Percentiles rank a stretch among this genome's conserved stretches.
phyloP scores from a whole-genome alignment of 1,284 basidiomycete genomes.

The Malassezia sympodialis region DNA sequence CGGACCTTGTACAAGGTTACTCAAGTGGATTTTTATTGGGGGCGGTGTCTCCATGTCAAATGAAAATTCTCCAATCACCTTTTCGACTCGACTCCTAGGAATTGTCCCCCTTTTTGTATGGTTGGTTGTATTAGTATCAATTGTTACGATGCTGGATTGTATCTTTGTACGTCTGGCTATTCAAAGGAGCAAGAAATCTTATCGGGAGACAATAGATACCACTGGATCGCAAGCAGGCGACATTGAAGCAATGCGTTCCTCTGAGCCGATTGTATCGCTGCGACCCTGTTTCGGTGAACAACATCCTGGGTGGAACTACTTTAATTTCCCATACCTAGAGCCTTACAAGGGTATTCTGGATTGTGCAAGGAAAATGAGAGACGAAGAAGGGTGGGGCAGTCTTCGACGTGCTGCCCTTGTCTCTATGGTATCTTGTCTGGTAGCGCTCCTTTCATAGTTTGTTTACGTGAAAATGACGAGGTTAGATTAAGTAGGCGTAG shows the following conservation, averaged over 20 bases:
- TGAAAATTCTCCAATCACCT: background rate
- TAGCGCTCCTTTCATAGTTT: background rate
- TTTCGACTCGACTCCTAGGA: background rate
- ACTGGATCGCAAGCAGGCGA: background rate
- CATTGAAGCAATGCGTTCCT: background rate
- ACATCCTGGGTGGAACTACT: constrained; percentile 2
- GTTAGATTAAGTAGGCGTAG: background rate
- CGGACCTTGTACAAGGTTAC: background rate
- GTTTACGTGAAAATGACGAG: no score
- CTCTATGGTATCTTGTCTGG: background rate
- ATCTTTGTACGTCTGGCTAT: background rate
- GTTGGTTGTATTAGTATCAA: background rate
- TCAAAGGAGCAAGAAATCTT: background rate
- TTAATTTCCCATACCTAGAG: background rate
- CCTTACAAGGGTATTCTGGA: constrained; percentile 2
- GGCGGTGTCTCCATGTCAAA: background rate
- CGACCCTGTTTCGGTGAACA: background rate
- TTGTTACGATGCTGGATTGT: background rate
- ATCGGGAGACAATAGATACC: background rate
- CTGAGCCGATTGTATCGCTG: constrained; percentile 1
- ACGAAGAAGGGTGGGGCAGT: constrained; percentile 5
- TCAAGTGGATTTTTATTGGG: background rate
- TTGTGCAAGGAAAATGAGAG: background rate
- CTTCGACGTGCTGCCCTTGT: background rate
- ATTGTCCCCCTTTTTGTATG: background rate